Conservation (phyloP, 164 flowering plant species). For the Stephania japonica region DNA sequence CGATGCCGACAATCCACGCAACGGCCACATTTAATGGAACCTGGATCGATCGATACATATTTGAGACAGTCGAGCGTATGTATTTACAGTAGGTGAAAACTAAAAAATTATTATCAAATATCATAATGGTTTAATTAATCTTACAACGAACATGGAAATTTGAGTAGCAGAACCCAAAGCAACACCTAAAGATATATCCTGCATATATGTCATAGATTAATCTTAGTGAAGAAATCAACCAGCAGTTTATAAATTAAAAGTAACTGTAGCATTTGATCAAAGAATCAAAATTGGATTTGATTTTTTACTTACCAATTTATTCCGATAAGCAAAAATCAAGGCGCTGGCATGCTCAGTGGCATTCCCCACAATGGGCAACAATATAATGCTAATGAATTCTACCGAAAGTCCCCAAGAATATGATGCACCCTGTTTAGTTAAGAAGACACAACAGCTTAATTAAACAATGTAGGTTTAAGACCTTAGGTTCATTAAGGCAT, state of each 20-base stretch:
- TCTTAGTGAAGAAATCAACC: background rate
- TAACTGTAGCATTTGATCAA: background rate
- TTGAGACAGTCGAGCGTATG: background rate
- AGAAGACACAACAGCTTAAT: background rate
- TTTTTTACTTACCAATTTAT: conserved; percentile 65
- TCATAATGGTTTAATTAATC: conserved; percentile 8
- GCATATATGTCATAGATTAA: conserved; percentile 20
- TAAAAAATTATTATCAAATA: background rate
- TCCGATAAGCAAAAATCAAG: conserved; percentile 79
- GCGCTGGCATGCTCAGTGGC: conserved; percentile 98
- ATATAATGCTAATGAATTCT: conserved; percentile 75
- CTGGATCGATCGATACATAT: conserved; percentile 24
- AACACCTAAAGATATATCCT: conserved; percentile 89
- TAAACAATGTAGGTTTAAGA: no score
- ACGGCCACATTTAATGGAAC: conserved; percentile 64
- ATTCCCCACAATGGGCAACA: conserved; percentile 91
- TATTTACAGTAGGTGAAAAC: background rate
- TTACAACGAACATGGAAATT: conserved; percentile 84
- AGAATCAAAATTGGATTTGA: background rate
- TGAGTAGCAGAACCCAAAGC: conserved; percentile 94
- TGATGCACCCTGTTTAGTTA: conserved; percentile 53
- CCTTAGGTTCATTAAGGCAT: no score
- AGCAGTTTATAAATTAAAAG: no score
- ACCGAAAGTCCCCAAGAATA: conserved; percentile 81
- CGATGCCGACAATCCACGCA: conserved; percentile 70